phyloP scores from a whole-genome alignment of 257 asterid genomes.

The Nemophila menziesii region DNA sequence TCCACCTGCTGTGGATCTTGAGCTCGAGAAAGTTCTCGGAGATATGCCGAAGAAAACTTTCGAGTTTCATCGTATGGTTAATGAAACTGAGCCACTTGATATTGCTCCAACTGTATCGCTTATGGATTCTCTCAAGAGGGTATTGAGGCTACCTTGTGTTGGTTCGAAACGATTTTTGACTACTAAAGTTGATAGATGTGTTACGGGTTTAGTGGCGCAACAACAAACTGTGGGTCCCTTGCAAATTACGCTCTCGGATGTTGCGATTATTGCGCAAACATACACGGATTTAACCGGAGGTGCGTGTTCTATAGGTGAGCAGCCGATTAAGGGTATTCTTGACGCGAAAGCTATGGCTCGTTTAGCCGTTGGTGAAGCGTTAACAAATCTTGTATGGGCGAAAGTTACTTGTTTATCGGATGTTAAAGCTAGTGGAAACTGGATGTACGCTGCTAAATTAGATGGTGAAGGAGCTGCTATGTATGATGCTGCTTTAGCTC shows the following conservation, averaged over 20 bases:
- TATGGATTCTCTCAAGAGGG: conserved; percentile 64
- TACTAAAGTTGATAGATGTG: conserved; percentile 89
- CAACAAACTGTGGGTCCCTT: conserved; percentile 98
- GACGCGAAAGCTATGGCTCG: conserved; percentile 91
- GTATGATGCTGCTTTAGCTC: conserved; percentile 89
- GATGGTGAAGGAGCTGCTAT: conserved; percentile 96
- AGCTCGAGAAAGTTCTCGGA: conserved; percentile 92
- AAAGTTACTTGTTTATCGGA: conserved; percentile 75
- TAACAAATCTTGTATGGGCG: conserved; percentile 88
- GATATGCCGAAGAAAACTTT: conserved; percentile 95
- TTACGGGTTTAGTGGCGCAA: conserved; percentile 93
- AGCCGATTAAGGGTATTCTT: conserved; percentile 81
- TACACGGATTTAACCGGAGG: conserved; percentile 75
- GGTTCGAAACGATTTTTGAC: conserved; percentile 86
- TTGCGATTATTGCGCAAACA: conserved; percentile 81
- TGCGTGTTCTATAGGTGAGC: conserved; percentile 86
- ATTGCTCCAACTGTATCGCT: conserved; percentile 63
- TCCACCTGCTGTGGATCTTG: conserved; percentile 92
- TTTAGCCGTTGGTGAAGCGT: conserved; percentile 86
- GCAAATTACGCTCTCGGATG: conserved; percentile 79
- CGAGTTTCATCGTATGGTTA: conserved; percentile 43
- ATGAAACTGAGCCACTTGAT: conserved; percentile 63
- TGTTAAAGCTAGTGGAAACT: conserved; percentile 89
- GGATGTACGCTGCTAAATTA: conserved; percentile 98
- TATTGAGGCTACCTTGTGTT: conserved; percentile 77